phyloP scores from a whole-genome alignment of 352 stramenopile species.

The Globisporangium lucens region DNA sequence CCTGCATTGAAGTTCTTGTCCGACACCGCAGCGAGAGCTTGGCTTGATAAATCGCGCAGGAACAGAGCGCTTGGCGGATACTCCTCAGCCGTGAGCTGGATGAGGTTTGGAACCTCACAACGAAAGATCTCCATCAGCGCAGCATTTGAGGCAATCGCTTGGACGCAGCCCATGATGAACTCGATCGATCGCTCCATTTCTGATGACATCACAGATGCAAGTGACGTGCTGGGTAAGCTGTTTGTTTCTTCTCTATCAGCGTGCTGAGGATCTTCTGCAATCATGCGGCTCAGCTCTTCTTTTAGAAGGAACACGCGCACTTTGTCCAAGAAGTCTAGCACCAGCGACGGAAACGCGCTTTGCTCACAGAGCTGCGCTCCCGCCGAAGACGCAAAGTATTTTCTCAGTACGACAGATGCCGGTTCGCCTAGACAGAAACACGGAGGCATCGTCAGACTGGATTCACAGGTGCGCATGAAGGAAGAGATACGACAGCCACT shows the following conservation, averaged over 20 bases:
- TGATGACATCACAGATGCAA: neutral
- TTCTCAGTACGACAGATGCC: constrained; percentile 33
- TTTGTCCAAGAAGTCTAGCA: constrained; percentile 63
- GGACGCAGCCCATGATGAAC: constrained; percentile 62
- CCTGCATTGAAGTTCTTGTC: constrained; percentile 70
- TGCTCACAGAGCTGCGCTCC: constrained; percentile 61
- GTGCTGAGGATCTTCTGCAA: neutral
- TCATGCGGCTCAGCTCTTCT: constrained; percentile 37
- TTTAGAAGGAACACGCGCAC: constrained; percentile 44
- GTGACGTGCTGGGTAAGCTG: too few relatives aligned
- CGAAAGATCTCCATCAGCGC: constrained; percentile 60
- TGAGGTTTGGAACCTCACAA: constrained; percentile 67
- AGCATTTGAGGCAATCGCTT: constrained; percentile 48
- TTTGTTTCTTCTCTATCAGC: neutral
- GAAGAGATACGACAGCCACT: neutral
- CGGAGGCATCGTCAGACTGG: neutral
- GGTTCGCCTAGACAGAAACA: constrained; percentile 25
- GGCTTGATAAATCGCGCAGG: constrained; percentile 43
- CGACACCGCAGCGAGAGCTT: constrained; percentile 38
- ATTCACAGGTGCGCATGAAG: neutral
- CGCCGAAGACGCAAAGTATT: constrained; percentile 46
- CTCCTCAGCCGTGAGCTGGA: constrained; percentile 60
- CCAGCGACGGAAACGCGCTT: constrained; percentile 61
- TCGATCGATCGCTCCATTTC: constrained; percentile 37
- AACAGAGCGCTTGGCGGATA: constrained; percentile 46